Conservation (phyloP, 768 basidiomycete genomes). For the Epithele typhae region DNA sequence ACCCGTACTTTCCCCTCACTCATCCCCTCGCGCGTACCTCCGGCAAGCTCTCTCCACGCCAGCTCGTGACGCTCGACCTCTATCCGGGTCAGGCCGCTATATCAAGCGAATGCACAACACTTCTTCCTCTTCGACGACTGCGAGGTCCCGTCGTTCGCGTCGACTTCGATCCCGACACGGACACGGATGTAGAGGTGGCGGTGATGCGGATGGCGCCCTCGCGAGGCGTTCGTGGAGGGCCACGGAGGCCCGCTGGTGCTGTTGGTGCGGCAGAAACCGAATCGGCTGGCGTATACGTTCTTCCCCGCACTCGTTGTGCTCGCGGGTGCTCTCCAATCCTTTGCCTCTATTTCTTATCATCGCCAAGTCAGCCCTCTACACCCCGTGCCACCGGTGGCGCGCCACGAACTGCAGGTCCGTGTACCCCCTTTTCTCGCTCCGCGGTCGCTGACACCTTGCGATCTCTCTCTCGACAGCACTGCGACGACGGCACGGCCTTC, state of each 20-base stretch:
- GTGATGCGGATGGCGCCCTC: conserved; percentile 41
- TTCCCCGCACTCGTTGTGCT: conserved; percentile 55
- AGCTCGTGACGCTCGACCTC: conserved; percentile 47
- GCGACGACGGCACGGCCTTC: too few species aligned
- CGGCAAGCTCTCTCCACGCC: conserved; percentile 31
- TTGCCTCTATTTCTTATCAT: conserved; percentile 75
- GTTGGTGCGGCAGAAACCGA: conserved; percentile 68
- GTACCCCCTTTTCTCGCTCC: too few species aligned
- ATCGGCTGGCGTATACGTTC: conserved; percentile 71
- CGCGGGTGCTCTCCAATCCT: conserved; percentile 53
- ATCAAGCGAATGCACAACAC: conserved; percentile 65
- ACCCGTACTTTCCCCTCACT: conserved; percentile 49
- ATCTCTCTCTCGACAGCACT: too few species aligned
- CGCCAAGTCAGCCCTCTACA: too few species aligned
- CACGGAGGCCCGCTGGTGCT: conserved; percentile 53
- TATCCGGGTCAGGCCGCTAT: conserved; percentile 30
- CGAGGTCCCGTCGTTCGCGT: conserved; percentile 63
- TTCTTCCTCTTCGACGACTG: conserved; percentile 76
- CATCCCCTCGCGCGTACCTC: conserved; percentile 34
- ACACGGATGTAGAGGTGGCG: conserved; percentile 30
- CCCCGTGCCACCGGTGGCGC: too few species aligned
- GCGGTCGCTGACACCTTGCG: too few species aligned
- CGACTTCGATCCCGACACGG: conserved; percentile 11
- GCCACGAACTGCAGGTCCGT: too few species aligned
- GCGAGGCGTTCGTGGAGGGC: conserved; percentile 52